A percentile compares a stretch with the other conserved stretches of the same genome.
Conservation (phyloP, 2,329 filamentous ascomycete species). For the Ophiostoma australiae region DNA sequence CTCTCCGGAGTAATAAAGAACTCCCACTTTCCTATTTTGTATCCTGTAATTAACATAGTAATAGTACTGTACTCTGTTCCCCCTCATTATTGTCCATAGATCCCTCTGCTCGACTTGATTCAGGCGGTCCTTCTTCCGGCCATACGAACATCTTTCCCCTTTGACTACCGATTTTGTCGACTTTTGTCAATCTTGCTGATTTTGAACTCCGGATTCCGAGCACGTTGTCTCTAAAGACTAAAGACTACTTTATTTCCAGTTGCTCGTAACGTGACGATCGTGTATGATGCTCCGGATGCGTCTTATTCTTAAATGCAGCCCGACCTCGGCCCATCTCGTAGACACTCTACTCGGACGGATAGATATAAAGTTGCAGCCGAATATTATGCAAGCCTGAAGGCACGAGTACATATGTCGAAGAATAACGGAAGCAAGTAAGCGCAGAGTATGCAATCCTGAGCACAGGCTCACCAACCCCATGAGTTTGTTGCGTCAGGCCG, state of each 20-base stretch:
- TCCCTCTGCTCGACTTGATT: not conserved
- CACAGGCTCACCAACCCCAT: not conserved
- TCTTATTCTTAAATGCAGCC: not conserved
- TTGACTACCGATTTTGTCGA: not conserved
- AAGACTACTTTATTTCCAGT: not conserved
- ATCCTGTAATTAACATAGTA: too few species aligned
- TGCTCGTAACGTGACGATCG: not conserved
- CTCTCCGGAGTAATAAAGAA: not conserved
- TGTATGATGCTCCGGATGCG: not conserved
- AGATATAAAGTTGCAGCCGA: not conserved
- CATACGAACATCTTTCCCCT: not conserved
- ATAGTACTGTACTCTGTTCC: not conserved
- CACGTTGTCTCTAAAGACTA: not conserved
- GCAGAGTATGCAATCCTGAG: not conserved
- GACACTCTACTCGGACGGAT: not conserved
- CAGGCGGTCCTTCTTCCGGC: not conserved
- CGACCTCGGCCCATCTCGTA: not conserved
- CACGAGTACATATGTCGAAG: not conserved
- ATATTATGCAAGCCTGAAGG: not conserved
- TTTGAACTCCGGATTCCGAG: not conserved
- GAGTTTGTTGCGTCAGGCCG: not conserved
- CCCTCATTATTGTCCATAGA: not conserved
- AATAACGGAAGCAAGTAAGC: not conserved
- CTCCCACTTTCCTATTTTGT: constrained; percentile 4
- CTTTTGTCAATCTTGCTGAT: not conserved